Base-by-base conservation (phyloP, 441 rosid species). In the Populus hybrid region DNA sequence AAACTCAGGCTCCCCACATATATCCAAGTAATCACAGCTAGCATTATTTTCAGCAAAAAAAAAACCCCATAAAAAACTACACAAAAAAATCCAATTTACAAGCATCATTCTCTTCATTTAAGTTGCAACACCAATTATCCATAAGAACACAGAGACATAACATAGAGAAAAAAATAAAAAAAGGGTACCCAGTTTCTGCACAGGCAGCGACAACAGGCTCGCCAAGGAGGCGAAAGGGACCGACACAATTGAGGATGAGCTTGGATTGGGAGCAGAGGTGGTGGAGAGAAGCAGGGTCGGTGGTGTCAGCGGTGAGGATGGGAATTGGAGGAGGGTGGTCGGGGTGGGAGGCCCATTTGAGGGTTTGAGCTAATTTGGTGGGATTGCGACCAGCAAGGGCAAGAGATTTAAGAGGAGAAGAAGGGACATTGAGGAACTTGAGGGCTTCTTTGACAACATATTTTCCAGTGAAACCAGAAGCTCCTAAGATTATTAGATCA, bases 1-100 rank as follows among this genome's bases (percentile, higher is more conserved):
- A 76, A 93, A 95, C 88, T 92, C 99, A 38, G 97, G 98, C 82
- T 95, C 97, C 66, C 98, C 99, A 84, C 88, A 85, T 75, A 91
- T 92, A 85, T 95, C 98, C 93, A 92, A 84, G 87, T 92, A 95
- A 84, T 93, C 97, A 82, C 94, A 91, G 81, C 95, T 90, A 80
- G 36, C 28, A 65, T 21, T 53, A 72, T 57, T 28, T 69, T 23
- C 23, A 61, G 35, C 16, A 63, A 57, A 23, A 2, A 35, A 16
- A 5, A n/a, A 4, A 42, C 18, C 14, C 67, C 5, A 63, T 63
- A 12, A 46, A 67, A 40, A 64, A 5, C 21, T 6, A 69, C 57
- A 65, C 35, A 50, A 34, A 77, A n/a, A 36, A 64, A 36, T 0
- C 18, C 18, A 42, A 65, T n/a, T 70, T 36, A 14, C 57, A 6